These are phyloP conservation scores for Cruciata laevipes DNA, from an alignment of 257 asterid species.

Conservation along the genomic window DNA sequence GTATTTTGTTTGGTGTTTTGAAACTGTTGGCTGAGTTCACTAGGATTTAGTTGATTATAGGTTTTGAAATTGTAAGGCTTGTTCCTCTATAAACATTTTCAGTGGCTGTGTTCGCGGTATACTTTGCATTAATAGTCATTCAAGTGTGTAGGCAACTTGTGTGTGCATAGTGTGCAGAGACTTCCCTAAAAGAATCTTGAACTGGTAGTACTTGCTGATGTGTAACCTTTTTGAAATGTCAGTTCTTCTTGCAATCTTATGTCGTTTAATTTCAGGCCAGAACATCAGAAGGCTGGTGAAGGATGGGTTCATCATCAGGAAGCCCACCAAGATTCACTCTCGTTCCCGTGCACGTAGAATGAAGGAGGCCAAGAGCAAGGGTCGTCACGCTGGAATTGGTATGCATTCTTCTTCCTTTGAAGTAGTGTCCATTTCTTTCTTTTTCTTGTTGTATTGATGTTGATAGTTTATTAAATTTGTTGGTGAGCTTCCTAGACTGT, in stretches of 20 bases:
- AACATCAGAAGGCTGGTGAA: conserved; percentile 78
- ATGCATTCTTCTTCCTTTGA: not conserved
- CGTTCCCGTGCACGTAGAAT: conserved; percentile 88
- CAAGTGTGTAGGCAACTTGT: not conserved
- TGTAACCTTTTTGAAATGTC: no score
- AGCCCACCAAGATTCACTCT: conserved; percentile 94
- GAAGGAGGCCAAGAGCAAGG: conserved; percentile 96
- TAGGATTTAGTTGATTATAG: not conserved
- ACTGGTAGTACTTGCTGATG: not conserved
- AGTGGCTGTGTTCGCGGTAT: no score
- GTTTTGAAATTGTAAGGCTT: no score
- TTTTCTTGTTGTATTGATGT: not conserved
- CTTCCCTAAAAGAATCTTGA: not conserved
- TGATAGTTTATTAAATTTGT: not conserved
- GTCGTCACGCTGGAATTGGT: conserved; percentile 99
- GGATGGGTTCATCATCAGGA: conserved; percentile 92
- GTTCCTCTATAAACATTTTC: no score
- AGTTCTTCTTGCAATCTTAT: not conserved
- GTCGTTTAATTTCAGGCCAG: conserved; percentile 41
- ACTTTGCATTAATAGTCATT: no score
- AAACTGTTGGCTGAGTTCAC: no score
- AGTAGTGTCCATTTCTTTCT: no score
- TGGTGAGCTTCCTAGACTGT: no score
- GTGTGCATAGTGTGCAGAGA: not conserved
- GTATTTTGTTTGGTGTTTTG: no score